Conservation (phyloP, 257 asterid species). For the Prunella vulgaris region DNA sequence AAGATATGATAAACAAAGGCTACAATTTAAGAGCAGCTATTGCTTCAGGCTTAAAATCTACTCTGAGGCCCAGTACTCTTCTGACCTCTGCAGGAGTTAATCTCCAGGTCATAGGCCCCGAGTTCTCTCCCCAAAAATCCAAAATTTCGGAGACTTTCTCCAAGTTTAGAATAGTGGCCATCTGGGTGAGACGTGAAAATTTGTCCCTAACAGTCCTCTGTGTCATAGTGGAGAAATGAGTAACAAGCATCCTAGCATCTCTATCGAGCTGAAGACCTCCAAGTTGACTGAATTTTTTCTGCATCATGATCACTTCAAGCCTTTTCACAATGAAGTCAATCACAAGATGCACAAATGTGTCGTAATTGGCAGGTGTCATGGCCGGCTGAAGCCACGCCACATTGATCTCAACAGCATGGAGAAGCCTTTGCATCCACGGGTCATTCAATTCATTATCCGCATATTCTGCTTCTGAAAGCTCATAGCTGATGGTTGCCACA, state of each 20-base stretch:
- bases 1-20: neutral
- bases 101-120: conserved; percentile 99
- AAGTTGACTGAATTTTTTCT: conserved; percentile 89
- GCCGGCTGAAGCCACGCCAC: conserved; percentile 87
- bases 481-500: conserved; percentile 88
- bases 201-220: conserved; percentile 96
- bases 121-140: conserved; percentile 99
- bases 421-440: conserved; percentile 98
- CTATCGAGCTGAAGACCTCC: conserved; percentile 99
- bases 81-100: conserved; percentile 96
- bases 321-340: conserved; percentile 84
- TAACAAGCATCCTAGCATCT: conserved; percentile 82
- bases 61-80: conserved; percentile 80
- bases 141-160: conserved; percentile 94
- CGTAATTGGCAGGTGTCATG: conserved; percentile 81
- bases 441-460: conserved; percentile 96
- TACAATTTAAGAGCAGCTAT: conserved; percentile 86
- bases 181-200: conserved; percentile 86
- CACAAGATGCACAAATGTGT: conserved; percentile 62
- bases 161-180: conserved; percentile 90
- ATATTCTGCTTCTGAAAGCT: conserved; percentile 86
- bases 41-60: conserved; percentile 89
- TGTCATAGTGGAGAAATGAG: conserved; percentile 86
- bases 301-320: conserved; percentile 97
- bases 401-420: conserved; percentile 78